phyloP scores from a whole-genome alignment of 2,329 filamentous ascomycete species.

The Hortaea werneckii region DNA sequence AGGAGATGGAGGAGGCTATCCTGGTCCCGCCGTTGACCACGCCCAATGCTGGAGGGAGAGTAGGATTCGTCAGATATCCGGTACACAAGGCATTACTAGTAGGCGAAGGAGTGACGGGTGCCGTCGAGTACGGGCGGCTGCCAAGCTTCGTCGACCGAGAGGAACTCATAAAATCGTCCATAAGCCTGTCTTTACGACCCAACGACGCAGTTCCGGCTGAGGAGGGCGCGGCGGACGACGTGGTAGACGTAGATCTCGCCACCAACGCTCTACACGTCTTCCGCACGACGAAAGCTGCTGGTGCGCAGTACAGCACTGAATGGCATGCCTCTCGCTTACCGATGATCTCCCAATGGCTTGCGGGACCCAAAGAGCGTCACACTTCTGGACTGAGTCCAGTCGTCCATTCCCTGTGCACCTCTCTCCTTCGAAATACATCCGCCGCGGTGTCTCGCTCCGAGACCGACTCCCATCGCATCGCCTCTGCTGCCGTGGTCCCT shows the following conservation, averaged over 20 bases:
- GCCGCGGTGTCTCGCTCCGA: slow-evolving; percentile 34
- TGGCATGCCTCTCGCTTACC: slow-evolving; percentile 25
- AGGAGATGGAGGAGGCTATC: slow-evolving; percentile 50
- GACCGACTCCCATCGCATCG: slow-evolving; percentile 34
- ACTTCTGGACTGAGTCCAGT: slow-evolving; percentile 50
- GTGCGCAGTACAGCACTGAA: slow-evolving; percentile 23
- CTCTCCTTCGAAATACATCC: slow-evolving; percentile 50
- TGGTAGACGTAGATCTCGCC: slow-evolving; percentile 56
- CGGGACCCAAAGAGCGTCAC: slow-evolving; percentile 20
- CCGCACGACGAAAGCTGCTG: slow-evolving; percentile 23
- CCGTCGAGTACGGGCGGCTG: slow-evolving; percentile 42
- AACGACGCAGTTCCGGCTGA: slow-evolving; percentile 3
- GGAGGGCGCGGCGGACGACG: slow-evolving; percentile 5
- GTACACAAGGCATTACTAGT: slow-evolving; percentile 75
- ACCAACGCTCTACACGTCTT: slow-evolving; percentile 47
- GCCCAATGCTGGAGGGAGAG: slow-evolving; percentile 50
- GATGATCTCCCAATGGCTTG: slow-evolving; percentile 18
- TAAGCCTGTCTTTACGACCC: slow-evolving; percentile 42
- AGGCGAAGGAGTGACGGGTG: slow-evolving; percentile 60
- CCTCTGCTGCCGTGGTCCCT: slow-evolving; percentile 27
- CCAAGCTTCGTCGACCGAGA: slow-evolving; percentile 21
- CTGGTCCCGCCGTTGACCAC: slow-evolving; percentile 68
- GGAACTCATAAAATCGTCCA: slow-evolving; percentile 43
- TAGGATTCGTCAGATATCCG: slow-evolving; percentile 62
- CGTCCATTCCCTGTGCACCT: slow-evolving; percentile 55